phyloP scores from a whole-genome alignment of 1,139 yeast species.

The Trichomonascaceae sp. region DNA sequence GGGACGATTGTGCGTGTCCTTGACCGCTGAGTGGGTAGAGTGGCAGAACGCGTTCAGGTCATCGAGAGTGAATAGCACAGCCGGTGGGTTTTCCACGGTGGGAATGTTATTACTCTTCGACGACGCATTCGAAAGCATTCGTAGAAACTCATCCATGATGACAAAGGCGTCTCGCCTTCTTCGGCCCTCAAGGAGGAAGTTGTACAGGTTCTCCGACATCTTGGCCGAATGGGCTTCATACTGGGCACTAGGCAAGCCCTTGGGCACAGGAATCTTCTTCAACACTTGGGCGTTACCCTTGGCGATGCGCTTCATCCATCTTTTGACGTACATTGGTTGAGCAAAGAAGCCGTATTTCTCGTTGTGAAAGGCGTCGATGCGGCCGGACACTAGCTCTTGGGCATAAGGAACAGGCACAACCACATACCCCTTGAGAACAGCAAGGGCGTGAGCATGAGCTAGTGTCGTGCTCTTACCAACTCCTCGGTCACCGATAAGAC shows the following conservation, averaged over 20 bases:
- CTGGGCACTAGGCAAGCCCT: conserved; percentile 13
- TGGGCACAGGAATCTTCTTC: conserved; percentile 27
- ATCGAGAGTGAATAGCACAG: conserved; percentile 64
- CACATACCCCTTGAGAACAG: conserved; percentile 37
- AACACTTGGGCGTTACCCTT: conserved; percentile 44
- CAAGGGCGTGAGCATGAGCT: conserved; percentile 58
- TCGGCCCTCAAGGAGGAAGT: conserved; percentile 28
- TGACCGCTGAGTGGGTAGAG: conserved; percentile 45
- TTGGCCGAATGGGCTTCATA: conserved; percentile 25
- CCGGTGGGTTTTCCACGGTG: conserved; percentile 33
- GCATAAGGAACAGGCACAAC: conserved; percentile 59
- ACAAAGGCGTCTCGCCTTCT: conserved; percentile 26
- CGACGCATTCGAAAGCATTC: conserved; percentile 31
- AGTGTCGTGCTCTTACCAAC: conserved; percentile 68
- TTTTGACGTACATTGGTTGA: conserved; percentile 70
- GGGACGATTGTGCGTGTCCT: conserved; percentile 41
- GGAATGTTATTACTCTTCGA: too few species aligned
- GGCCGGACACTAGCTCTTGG: conserved; percentile 51
- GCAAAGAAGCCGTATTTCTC: conserved; percentile 38
- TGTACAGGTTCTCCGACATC: conserved; percentile 33
- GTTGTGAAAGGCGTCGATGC: conserved; percentile 53
- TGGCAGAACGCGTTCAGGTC: conserved; percentile 56
- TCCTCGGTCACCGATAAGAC: conserved; percentile 62
- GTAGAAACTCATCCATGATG: conserved; percentile 40
- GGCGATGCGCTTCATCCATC: conserved; percentile 44